Evolutionary conservation across 2,329 filamentous ascomycete species (phyloP), one percentile per base, ranked within the genome.

Genomic region (Ascochyta koolunga): DNA sequence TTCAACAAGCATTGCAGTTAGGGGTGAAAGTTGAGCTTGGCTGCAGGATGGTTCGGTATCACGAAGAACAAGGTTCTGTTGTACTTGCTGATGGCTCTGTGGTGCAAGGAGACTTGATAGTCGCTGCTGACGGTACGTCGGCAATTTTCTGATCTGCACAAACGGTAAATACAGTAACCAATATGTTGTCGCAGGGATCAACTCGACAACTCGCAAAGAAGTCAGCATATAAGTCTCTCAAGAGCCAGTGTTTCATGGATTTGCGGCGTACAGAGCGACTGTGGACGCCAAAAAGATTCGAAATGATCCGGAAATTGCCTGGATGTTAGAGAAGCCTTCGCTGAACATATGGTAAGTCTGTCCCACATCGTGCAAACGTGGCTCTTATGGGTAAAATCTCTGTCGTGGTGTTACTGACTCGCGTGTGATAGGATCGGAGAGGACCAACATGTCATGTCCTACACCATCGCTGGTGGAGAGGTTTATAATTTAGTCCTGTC

Each of bases 401-500:
- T 39, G 25, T 13, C n/a, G 8, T 35, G 41, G 47, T 9, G 25
- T 10, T 10, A 27, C 25, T 27, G 9, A 27, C 9, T 27, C 11
- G 10, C 25, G 10, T 10, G 8, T 10, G 10, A 6, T 29, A 77
- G 76, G 77, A 73, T 80, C 31, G 77, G 77, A 4, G 65, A 76
- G 19, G 62, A 73, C 16, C 60, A 76, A 1, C 78, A 81, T 52
- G 77, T 78, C 11, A 81, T 81, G 77, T 76, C 77, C 0, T 79
- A 79, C 54, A 68, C 67, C 4, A 81, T 81, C 9, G 69, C 76
- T 1, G 79, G 73, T 0, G 86, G 85, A 0, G 73, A 77, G 1
- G 79, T 85, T 71, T 86, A 83, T 58, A 89, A 89, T 52, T 80
- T 89, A 22, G 86, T 89, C 0, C 72, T 89, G 2, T 73, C 88